These are phyloP conservation scores for Acer campestre DNA, from an alignment of 345 rosid genomes.

Conservation along the genomic window DNA sequence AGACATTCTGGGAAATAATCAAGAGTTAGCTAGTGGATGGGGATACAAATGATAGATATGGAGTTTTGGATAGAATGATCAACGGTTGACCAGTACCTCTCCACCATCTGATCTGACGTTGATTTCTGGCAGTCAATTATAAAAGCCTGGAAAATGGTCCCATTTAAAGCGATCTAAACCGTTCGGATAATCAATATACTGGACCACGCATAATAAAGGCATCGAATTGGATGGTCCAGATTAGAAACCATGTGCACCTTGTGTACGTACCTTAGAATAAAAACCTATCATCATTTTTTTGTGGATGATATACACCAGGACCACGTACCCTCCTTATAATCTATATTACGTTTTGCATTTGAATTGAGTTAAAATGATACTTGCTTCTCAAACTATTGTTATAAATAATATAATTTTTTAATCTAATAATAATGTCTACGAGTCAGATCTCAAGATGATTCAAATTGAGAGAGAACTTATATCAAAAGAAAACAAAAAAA, in stretches of 20 bases:
- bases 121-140: slow-evolving; percentile 28
- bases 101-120: slow-evolving; percentile 31
- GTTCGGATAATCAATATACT: slow-evolving; percentile 29
- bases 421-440: too few relatives aligned
- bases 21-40: not conserved
- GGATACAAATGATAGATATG: slow-evolving; percentile 7
- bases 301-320: slow-evolving; percentile 35
- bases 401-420: too few relatives aligned
- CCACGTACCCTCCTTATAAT: slow-evolving; percentile 15
- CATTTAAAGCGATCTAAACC: slow-evolving; percentile 25
- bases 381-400: too few relatives aligned
- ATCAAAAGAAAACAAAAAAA: too few relatives aligned
- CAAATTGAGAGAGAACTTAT: too few relatives aligned
- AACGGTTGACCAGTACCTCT: slow-evolving; percentile 14
- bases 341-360: not conserved
- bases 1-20: slow-evolving; percentile 23
- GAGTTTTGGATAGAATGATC: slow-evolving; percentile 11
- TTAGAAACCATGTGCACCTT: slow-evolving; percentile 29
- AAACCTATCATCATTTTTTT: slow-evolving; percentile 14
- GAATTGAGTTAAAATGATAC: not conserved
- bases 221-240: slow-evolving; percentile 35
- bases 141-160: slow-evolving; percentile 26
- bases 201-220: slow-evolving; percentile 35
- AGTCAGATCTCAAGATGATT: not conserved
- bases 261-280: slow-evolving; percentile 3